phyloP scores from a whole-genome alignment of 768 basidiomycete species.

The Chalciporus pseudorubinellus region DNA sequence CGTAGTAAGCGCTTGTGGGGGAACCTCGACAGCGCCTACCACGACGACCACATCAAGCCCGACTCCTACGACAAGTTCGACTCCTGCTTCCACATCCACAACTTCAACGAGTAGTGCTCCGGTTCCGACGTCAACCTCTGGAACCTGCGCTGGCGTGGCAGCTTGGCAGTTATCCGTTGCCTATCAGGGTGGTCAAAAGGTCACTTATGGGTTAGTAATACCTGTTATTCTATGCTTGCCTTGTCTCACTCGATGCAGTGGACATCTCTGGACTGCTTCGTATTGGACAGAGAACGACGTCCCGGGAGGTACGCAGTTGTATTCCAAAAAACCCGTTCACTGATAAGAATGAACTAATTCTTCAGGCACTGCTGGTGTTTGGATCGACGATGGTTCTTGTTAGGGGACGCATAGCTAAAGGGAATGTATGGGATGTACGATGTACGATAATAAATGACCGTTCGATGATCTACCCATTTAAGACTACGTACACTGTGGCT shows the following conservation, averaged over 20 bases:
- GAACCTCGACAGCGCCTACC: conserved; percentile 3
- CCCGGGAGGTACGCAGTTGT: conserved; percentile 38
- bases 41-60: conserved; percentile 19
- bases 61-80: conserved; percentile 9
- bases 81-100: neutral
- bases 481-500: no score
- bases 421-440: neutral
- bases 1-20: conserved; percentile 24
- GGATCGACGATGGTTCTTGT: conserved; percentile 59
- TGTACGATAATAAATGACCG: neutral
- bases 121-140: conserved; percentile 28
- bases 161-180: conserved; percentile 45
- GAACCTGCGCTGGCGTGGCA: conserved; percentile 49
- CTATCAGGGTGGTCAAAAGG: conserved; percentile 53
- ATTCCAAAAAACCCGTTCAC: neutral
- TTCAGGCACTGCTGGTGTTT: conserved; percentile 49
- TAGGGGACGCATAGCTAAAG: conserved; percentile 3
- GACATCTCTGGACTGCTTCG: conserved; percentile 47
- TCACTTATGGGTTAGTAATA: conserved; percentile 46
- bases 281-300: conserved; percentile 62
- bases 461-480: neutral
- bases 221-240: neutral
- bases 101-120: conserved; percentile 10
- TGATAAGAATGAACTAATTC: neutral
- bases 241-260: conserved; percentile 8